A percentile compares a stretch with the other conserved stretches of the same genome.
Conservation (phyloP, 495 filamentous ascomycete genomes). For the Astrocystis sublimbata region DNA sequence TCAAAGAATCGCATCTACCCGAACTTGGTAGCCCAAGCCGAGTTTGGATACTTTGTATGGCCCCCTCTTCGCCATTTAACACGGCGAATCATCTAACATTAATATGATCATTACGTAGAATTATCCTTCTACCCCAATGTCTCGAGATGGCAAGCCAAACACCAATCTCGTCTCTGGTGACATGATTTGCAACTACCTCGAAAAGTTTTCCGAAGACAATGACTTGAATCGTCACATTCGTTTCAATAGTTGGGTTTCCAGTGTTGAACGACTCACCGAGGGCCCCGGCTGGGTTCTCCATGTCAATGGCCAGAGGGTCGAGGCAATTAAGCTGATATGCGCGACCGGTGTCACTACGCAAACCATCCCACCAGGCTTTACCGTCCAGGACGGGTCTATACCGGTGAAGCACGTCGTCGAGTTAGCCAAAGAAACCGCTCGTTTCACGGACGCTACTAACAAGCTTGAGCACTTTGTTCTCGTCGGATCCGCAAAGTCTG, state of each 20-base stretch:
- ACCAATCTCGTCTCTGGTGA: not conserved
- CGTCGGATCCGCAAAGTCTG: slow-evolving; percentile 70
- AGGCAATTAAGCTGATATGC: slow-evolving; percentile 60
- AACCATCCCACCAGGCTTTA: slow-evolving; percentile 56
- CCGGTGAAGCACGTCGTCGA: slow-evolving; percentile 65
- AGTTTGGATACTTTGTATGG: too few species aligned
- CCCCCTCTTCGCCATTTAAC: too few species aligned
- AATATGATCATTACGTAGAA: too few species aligned
- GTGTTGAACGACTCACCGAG: not conserved
- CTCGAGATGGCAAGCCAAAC: not conserved
- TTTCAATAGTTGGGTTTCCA: not conserved
- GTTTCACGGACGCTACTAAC: slow-evolving; percentile 26
- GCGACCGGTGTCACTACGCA: slow-evolving; percentile 70
- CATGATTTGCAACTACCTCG: slow-evolving; percentile 4
- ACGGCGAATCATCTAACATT: too few species aligned
- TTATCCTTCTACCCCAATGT: not conserved
- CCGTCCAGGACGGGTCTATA: slow-evolving; percentile 51
- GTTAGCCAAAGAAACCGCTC: slow-evolving; percentile 34
- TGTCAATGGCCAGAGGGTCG: not conserved
- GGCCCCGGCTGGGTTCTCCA: not conserved
- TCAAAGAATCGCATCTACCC: too few species aligned
- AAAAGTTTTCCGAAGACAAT: not conserved
- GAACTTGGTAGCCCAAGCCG: too few species aligned
- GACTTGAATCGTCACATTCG: not conserved
- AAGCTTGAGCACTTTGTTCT: slow-evolving; percentile 48